A percentile compares a stretch with the other conserved stretches of the same genome.
These are phyloP conservation scores for Globisporangium alternatum DNA, from an alignment of 352 stramenopile genomes.

Conservation along the genomic window DNA sequence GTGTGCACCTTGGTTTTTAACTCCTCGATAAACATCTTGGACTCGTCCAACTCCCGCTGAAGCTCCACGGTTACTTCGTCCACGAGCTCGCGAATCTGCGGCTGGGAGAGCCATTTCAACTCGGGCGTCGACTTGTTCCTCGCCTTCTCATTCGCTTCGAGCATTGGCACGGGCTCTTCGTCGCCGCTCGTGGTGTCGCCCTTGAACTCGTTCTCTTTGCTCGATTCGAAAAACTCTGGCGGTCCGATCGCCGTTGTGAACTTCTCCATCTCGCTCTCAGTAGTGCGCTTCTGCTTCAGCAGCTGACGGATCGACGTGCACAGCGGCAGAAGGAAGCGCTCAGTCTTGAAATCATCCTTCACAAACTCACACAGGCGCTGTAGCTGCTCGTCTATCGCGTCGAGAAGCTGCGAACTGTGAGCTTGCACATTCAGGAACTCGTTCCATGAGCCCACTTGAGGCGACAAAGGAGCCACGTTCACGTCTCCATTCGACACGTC, in stretches of 20 bases:
- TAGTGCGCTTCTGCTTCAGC: slow-evolving; percentile 8
- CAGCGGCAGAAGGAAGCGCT: slow-evolving; percentile 5
- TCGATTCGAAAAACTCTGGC: not conserved
- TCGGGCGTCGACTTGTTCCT: not conserved
- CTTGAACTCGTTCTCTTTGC: not conserved
- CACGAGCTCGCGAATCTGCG: slow-evolving; percentile 7
- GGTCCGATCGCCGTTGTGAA: slow-evolving; percentile 9
- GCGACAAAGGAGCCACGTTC: not conserved
- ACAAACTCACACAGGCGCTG: not conserved
- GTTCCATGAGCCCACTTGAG: not conserved
- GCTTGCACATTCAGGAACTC: not conserved
- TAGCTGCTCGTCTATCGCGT: slow-evolving; percentile 5
- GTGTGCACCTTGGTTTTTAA: slow-evolving; percentile 20
- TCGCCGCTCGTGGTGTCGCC: not conserved
- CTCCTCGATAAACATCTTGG: slow-evolving; percentile 17
- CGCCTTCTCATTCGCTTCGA: not conserved
- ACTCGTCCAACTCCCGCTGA: slow-evolving; percentile 15
- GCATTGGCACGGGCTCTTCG: not conserved
- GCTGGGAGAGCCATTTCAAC: slow-evolving; percentile 4
- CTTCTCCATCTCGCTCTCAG: not conserved
- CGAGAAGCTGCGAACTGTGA: not conserved
- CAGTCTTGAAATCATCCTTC: not conserved
- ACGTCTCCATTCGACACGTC: not conserved
- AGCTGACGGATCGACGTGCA: not conserved
- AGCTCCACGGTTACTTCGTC: slow-evolving; percentile 5